phyloP scores from a whole-genome alignment of 2,329 filamentous ascomycete species.

The Fusarium incarnatum region DNA sequence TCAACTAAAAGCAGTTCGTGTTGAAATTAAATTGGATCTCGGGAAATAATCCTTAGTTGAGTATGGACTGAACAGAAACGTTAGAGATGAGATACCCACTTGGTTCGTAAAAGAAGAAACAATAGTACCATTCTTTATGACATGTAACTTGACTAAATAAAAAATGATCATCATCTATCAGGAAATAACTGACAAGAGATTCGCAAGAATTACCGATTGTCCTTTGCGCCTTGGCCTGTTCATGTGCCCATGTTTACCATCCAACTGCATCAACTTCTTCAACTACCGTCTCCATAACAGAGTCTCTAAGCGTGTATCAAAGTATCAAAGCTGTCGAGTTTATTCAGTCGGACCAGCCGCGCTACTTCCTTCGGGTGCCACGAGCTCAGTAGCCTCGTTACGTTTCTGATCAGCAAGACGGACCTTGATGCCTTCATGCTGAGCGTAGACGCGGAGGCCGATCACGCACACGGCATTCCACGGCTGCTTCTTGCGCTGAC shows the following conservation, averaged over 20 bases:
- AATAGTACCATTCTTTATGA: constrained; percentile 4
- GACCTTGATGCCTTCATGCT: constrained; percentile 51
- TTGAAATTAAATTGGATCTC: constrained; percentile 19
- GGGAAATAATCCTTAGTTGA: constrained; percentile 2
- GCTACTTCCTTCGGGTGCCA: constrained; percentile 25
- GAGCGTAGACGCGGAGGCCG: constrained; percentile 55
- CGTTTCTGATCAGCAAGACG: constrained; percentile 50
- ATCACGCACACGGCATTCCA: constrained; percentile 59
- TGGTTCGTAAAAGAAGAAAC: background rate
- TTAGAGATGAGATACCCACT: background rate
- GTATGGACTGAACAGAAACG: background rate
- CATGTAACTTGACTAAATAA: background rate
- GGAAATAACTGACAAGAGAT: background rate
- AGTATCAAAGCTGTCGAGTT: background rate
- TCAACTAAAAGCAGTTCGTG: background rate
- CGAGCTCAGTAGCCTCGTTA: constrained; percentile 42
- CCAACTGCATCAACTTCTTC: background rate
- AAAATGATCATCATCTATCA: background rate
- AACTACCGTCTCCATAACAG: constrained; percentile 5
- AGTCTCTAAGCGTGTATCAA: background rate
- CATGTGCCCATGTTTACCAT: background rate
- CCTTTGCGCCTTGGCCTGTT: background rate
- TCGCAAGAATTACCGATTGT: background rate
- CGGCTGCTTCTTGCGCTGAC: constrained; percentile 41
- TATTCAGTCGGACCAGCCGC: constrained; percentile 10